A percentile compares a stretch with the other conserved stretches of the same genome.
Evolutionary conservation across 768 basidiomycete species (phyloP).

Genomic region (Psilocybe subaeruginosa): DNA sequence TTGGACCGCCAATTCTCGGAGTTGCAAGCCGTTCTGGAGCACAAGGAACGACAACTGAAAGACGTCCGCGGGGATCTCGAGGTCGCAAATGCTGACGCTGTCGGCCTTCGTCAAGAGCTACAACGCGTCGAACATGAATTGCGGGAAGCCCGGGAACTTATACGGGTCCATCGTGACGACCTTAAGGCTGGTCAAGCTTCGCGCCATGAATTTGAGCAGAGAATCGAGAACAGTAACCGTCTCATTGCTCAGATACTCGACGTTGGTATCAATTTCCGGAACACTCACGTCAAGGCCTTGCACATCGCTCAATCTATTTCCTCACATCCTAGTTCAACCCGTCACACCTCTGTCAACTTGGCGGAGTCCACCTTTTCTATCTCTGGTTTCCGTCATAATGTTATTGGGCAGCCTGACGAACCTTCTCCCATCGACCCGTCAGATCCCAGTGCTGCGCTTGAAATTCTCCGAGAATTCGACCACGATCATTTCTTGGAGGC

Average conservation of each 20-base stretch:
- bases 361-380: constrained; percentile 52
- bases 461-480: constrained; percentile 73
- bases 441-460: constrained; percentile 71
- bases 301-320: constrained; percentile 61
- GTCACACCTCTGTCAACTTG: constrained; percentile 43
- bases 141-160: constrained; percentile 65
- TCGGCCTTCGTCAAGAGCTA: constrained; percentile 73
- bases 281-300: constrained; percentile 75
- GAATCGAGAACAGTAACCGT: constrained; percentile 64
- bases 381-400: constrained; percentile 53
- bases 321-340: constrained; percentile 53
- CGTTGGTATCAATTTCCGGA: constrained; percentile 77
- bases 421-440: constrained; percentile 80
- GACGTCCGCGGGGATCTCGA: constrained; percentile 64
- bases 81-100: constrained; percentile 67
- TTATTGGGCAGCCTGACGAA: constrained; percentile 55
- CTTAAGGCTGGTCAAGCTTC: constrained; percentile 69
- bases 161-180: constrained; percentile 74
- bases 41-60: constrained; percentile 62
- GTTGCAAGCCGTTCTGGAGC: constrained; percentile 63
- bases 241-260: constrained; percentile 83
- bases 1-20: constrained; percentile 87
- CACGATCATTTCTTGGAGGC: constrained; percentile 86
- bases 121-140: constrained; percentile 73
- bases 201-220: constrained; percentile 68